Conservation (phyloP, 257 asterid genomes). For the Solanum pinnatisectum region DNA sequence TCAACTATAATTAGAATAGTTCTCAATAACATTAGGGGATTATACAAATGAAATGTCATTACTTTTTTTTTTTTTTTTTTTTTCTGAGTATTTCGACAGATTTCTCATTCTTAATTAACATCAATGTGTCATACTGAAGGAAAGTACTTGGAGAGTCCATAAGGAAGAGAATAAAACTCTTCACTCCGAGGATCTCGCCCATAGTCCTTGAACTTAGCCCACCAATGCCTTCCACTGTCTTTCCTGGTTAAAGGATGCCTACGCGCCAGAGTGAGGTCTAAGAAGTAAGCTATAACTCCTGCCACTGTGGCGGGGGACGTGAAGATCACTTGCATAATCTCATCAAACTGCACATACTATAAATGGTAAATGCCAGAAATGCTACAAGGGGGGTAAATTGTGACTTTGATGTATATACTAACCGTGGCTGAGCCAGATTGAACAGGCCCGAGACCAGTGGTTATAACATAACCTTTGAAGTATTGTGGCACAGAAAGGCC, state of each 20-base stretch:
- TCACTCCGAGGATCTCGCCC: constrained; percentile 69
- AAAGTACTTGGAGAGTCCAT: constrained; percentile 68
- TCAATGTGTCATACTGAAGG: constrained; percentile 46
- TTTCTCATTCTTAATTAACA: not conserved
- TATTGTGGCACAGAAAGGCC: constrained; percentile 96
- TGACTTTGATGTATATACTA: not conserved
- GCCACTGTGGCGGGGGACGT: constrained; percentile 84
- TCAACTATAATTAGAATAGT: not conserved
- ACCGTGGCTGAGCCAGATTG: constrained; percentile 64
- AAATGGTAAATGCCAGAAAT: not conserved
- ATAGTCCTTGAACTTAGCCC: constrained; percentile 70
- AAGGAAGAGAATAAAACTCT: constrained; percentile 76
- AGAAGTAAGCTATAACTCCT: constrained; percentile 51
- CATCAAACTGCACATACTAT: constrained; percentile 55
- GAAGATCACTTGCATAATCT: constrained; percentile 58
- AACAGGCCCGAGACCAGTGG: constrained; percentile 69
- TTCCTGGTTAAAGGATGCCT: constrained; percentile 38
- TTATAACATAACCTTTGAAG: constrained; percentile 61
- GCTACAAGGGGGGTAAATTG: not conserved
- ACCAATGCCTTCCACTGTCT: constrained; percentile 96
- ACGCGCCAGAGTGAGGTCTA: constrained; percentile 69
- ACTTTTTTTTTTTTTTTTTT: not conserved
- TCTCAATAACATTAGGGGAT: not conserved
- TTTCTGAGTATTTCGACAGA: not conserved
- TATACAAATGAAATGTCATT: not conserved